Conservation (phyloP, 2,329 filamentous ascomycete genomes). For the Diaporthe ampelina region DNA sequence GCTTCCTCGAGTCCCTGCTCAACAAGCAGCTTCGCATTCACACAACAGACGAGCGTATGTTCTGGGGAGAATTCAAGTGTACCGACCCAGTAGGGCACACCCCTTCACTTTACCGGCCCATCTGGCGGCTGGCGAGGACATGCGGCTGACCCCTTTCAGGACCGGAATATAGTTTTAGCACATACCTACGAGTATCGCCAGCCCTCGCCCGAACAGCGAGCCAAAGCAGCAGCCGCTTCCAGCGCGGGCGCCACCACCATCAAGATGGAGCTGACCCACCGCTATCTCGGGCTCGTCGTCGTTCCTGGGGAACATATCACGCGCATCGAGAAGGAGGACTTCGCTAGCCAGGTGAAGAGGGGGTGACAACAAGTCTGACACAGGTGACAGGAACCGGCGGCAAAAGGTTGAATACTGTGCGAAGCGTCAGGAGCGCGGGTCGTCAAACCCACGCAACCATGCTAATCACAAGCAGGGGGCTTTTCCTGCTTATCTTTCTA, state of each 20-base stretch:
- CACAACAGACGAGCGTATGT: conserved; percentile 87
- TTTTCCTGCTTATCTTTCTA: neutral
- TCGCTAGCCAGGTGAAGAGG: conserved; percentile 65
- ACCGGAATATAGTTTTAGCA: conserved; percentile 88
- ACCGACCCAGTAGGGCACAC: conserved; percentile 81
- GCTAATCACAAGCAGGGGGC: neutral
- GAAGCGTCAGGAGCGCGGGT: neutral
- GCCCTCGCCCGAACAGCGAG: conserved; percentile 68
- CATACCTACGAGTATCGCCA: conserved; percentile 91
- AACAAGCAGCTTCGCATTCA: conserved; percentile 85
- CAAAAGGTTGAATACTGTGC: neutral
- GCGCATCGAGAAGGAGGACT: conserved; percentile 90
- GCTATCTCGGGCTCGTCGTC: conserved; percentile 90
- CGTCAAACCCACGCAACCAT: neutral
- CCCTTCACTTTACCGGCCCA: conserved; percentile 16
- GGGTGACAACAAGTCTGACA: neutral
- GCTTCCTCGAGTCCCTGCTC: conserved; percentile 75
- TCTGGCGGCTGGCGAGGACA: neutral
- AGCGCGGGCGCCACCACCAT: conserved; percentile 58
- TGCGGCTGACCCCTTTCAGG: conserved; percentile 62
- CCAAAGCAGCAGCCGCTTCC: conserved; percentile 55
- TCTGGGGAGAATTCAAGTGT: conserved; percentile 93
- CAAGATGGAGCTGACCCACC: conserved; percentile 81
- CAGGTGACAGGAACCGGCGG: neutral
- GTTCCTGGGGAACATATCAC: conserved; percentile 88